Conservation (phyloP, 768 basidiomycete genomes). For the Pleurotus tuoliensis region DNA sequence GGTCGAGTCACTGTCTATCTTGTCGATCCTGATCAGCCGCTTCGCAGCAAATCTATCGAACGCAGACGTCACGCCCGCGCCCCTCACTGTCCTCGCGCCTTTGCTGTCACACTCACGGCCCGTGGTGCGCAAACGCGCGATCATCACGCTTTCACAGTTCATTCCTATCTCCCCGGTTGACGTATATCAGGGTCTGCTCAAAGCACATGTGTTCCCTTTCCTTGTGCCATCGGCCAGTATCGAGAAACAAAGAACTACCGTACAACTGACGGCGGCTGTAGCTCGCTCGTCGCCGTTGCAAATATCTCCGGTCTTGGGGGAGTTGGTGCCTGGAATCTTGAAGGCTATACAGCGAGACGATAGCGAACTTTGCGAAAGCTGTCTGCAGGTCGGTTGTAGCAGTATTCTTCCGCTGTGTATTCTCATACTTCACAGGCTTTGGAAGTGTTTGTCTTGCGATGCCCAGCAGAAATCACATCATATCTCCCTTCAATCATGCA, state of each 20-base stretch:
- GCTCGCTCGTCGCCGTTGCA: constrained; percentile 70
- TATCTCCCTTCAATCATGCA: constrained; percentile 69
- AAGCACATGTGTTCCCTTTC: constrained; percentile 55
- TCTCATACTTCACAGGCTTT: constrained; percentile 52
- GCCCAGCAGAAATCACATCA: constrained; percentile 76
- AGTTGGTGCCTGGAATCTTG: constrained; percentile 69
- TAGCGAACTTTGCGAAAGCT: constrained; percentile 79
- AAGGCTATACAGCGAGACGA: constrained; percentile 70
- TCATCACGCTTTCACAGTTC: no score
- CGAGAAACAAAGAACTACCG: constrained; percentile 73
- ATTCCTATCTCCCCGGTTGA: no score
- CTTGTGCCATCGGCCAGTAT: constrained; percentile 47
- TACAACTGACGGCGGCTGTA: constrained; percentile 76
- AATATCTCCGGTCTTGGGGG: constrained; percentile 53
- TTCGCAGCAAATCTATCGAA: no score
- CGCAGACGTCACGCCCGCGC: no score
- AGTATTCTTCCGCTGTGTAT: not conserved
- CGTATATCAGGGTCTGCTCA: no score
- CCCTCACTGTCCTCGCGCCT: no score
- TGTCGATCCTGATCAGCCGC: no score
- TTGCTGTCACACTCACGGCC: no score
- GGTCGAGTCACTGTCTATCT: no score
- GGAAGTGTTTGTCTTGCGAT: constrained; percentile 79
- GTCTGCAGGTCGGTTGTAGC: constrained; percentile 55
- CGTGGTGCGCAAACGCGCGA: no score